A percentile compares a stretch with the other conserved stretches of the same genome.
Evolutionary conservation across 208 protist genomes (phyloP).

Genomic region (Acanthamoeba triangularis): DNA sequence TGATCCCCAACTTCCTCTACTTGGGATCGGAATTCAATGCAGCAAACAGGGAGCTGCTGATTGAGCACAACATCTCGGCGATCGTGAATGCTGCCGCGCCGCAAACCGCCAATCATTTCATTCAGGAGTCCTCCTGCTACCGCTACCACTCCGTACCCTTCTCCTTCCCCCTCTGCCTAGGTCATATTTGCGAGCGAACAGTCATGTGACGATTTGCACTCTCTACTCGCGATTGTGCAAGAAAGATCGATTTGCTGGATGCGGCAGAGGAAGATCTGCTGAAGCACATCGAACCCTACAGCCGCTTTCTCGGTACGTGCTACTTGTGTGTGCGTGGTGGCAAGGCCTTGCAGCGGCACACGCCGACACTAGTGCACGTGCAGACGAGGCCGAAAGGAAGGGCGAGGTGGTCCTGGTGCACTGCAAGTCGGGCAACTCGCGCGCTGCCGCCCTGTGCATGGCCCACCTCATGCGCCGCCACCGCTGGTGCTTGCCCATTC

Average conservation of each 20-base stretch:
- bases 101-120: neutral
- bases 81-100: slow-evolving; percentile 25
- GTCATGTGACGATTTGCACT: too few relatives aligned
- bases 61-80: neutral
- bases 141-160: neutral
- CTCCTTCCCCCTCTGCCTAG: neutral
- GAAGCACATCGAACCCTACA: neutral
- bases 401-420: neutral
- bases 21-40: slow-evolving; percentile 2
- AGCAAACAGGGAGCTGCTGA: neutral
- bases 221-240: neutral
- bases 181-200: neutral
- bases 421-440: slow-evolving; percentile 40
- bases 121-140: neutral
- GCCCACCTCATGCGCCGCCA: slow-evolving; percentile 23
- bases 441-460: neutral
- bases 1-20: slow-evolving; percentile 33
- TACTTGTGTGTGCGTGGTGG: neutral
- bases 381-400: neutral
- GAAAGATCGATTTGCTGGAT: neutral
- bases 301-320: neutral
- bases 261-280: slow-evolving; percentile 6
- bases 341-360: neutral
- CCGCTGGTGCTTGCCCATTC: neutral
- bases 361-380: neutral